Percentiles rank a stretch among this genome's conserved stretches.
phyloP scores from a whole-genome alignment of 1,139 yeast species.

The Saccharomyces hybrid region DNA sequence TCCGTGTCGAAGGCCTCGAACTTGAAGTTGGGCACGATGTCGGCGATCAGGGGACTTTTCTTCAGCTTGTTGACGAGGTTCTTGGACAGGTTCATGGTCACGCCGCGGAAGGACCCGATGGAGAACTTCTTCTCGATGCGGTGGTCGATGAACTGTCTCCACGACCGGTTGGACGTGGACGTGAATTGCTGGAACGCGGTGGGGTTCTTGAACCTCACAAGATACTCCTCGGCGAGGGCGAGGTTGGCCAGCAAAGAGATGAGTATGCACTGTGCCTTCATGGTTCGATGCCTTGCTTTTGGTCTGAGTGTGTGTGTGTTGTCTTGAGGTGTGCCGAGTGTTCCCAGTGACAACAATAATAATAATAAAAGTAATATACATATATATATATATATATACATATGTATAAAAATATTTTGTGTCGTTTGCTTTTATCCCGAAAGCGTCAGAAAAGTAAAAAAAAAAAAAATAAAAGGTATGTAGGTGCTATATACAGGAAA shows the following conservation, averaged over 20 bases:
- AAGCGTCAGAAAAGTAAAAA: not conserved
- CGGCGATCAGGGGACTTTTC: conserved; percentile 45
- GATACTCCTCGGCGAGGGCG: conserved; percentile 19
- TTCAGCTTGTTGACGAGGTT: conserved; percentile 43
- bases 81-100: conserved; percentile 51
- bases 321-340: not conserved
- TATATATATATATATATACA: not conserved
- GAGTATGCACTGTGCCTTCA: not conserved
- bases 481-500: too few relatives aligned
- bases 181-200: conserved; percentile 21
- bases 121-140: conserved; percentile 36
- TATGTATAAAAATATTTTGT: not conserved
- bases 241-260: not conserved
- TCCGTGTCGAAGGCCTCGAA: conserved; percentile 40
- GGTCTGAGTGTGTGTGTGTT: not conserved
- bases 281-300: not conserved
- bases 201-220: conserved; percentile 24
- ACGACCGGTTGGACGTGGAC: conserved; percentile 16
- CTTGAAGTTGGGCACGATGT: conserved; percentile 50
- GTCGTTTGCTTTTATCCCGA: not conserved
- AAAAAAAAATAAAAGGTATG: not conserved
- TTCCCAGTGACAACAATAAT: too few relatives aligned
- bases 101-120: conserved; percentile 60
- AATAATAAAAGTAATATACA: not conserved
- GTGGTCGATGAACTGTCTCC: conserved; percentile 14